Evolutionary conservation across 495 filamentous ascomycete species (phyloP).

Genomic region (Penicillium paxilli): DNA sequence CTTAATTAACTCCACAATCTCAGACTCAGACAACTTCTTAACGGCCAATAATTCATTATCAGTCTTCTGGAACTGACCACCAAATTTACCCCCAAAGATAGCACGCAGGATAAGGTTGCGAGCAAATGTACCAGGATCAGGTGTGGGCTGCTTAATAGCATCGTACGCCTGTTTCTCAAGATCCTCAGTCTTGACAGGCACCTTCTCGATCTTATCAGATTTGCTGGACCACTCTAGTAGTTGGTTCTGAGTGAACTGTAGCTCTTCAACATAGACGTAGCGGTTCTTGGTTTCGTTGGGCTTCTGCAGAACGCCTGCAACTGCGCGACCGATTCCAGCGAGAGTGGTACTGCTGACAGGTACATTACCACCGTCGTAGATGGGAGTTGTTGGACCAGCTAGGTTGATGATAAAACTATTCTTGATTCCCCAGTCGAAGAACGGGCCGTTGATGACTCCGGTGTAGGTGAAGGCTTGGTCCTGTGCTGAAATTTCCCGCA

Average conservation of each 20-base stretch:
- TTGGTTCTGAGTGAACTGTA: constrained; percentile 54
- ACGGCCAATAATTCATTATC: constrained; percentile 20
- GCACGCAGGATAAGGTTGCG: constrained; percentile 6
- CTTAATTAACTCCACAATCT: constrained; percentile 10
- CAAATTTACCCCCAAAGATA: constrained; percentile 6
- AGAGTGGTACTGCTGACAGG: constrained; percentile 49
- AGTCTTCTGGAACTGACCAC: constrained; percentile 1
- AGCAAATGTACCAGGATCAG: constrained; percentile 6
- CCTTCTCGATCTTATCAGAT: constrained; percentile 1
- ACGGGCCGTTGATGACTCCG: constrained; percentile 47
- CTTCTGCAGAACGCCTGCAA: constrained; percentile 49
- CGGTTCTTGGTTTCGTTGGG: constrained; percentile 56
- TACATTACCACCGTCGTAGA: constrained; percentile 57
- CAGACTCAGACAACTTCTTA: constrained; percentile 3
- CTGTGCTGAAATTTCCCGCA: constrained; percentile 39
- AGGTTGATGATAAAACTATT: constrained; percentile 39
- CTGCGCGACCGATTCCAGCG: constrained; percentile 44
- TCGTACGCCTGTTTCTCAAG: constrained; percentile 12
- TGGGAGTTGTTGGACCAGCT: constrained; percentile 36
- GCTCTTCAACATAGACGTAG: constrained; percentile 48
- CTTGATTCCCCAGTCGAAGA: constrained; percentile 54
- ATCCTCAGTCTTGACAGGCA: constrained; percentile 6
- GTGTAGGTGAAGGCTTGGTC: constrained; percentile 48
- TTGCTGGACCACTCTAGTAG: constrained; percentile 47
- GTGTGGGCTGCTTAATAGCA: constrained; percentile 8